A percentile compares a stretch with the other conserved stretches of the same genome.
Conservation (phyloP, 176 grass and related monocot genomes). For the Triticum urartu region DNA sequence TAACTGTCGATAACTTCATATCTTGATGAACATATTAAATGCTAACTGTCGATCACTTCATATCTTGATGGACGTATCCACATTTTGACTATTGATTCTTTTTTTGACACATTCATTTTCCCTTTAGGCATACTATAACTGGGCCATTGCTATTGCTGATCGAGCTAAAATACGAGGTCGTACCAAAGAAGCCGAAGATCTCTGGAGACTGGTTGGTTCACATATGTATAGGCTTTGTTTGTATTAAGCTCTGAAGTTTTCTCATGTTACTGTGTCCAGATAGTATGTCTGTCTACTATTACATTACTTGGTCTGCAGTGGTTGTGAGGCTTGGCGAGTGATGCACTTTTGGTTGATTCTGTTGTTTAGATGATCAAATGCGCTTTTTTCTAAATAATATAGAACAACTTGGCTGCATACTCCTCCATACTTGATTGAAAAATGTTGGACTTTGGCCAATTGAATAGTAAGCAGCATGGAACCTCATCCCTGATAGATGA, state of each 20-base stretch:
- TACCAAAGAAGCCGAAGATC: conserved; percentile 98
- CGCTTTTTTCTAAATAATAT: not conserved
- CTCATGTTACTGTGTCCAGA: not conserved
- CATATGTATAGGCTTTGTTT: conserved; percentile 16
- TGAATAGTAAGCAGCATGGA: not conserved
- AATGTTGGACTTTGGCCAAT: not conserved
- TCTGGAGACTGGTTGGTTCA: conserved; percentile 90
- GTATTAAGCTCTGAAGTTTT: not conserved
- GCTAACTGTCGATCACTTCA: not conserved
- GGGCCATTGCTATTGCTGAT: conserved; percentile 99
- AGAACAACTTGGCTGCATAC: not conserved
- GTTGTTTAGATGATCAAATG: conserved; percentile 6
- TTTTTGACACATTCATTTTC: conserved; percentile 13
- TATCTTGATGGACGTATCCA: not conserved
- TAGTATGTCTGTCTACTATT: conserved; percentile 20
- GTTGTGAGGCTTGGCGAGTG: not conserved
- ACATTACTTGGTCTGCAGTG: not conserved
- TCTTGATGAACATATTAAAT: not conserved
- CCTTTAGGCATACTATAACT: conserved; percentile 96
- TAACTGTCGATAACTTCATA: not conserved
- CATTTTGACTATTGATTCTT: conserved; percentile 1
- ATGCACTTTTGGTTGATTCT: not conserved
- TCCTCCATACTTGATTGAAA: not conserved
- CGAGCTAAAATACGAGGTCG: conserved; percentile 97
- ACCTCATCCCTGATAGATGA: not conserved